These are phyloP conservation scores for Medicago lupulina DNA, from an alignment of 306 rosid genomes.

Conservation along the genomic window DNA sequence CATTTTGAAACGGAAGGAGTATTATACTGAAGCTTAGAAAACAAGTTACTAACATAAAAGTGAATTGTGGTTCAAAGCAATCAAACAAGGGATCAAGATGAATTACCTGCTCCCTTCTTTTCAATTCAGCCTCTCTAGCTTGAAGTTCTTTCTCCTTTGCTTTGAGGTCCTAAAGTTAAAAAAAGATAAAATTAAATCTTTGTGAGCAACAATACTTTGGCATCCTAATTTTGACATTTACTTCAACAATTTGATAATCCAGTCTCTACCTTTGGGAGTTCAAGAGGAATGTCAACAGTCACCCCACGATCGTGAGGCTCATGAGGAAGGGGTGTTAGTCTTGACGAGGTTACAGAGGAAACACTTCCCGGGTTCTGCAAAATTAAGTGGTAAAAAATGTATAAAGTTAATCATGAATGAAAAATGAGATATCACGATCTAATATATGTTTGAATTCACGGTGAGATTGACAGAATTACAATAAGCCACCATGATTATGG, in stretches of 20 bases:
- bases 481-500: no score
- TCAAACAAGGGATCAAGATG: conserved; percentile 30
- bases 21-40: conserved; percentile 16
- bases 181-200: conserved; percentile 11
- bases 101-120: conserved; percentile 85
- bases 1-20: no score
- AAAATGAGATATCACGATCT: background rate
- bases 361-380: conserved; percentile 55
- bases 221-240: conserved; percentile 30
- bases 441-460: background rate
- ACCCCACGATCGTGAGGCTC: conserved; percentile 80
- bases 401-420: background rate
- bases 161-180: conserved; percentile 59
- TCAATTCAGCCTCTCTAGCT: conserved; percentile 91
- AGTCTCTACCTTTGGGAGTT: conserved; percentile 49
- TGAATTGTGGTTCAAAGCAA: conserved; percentile 8
- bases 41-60: conserved; percentile 1
- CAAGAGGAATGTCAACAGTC: conserved; percentile 73
- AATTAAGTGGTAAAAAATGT: conserved; percentile 8
- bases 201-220: conserved; percentile 1
- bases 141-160: conserved; percentile 82
- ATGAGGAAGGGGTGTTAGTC: conserved; percentile 73
- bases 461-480: no score
- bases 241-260: conserved; percentile 35
- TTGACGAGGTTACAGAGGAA: conserved; percentile 55